A percentile compares a stretch with the other conserved stretches of the same genome.
Evolutionary conservation across 371 early-diverging fungal species (phyloP).

Genomic region (Syncephalastrum contaminatum): DNA sequence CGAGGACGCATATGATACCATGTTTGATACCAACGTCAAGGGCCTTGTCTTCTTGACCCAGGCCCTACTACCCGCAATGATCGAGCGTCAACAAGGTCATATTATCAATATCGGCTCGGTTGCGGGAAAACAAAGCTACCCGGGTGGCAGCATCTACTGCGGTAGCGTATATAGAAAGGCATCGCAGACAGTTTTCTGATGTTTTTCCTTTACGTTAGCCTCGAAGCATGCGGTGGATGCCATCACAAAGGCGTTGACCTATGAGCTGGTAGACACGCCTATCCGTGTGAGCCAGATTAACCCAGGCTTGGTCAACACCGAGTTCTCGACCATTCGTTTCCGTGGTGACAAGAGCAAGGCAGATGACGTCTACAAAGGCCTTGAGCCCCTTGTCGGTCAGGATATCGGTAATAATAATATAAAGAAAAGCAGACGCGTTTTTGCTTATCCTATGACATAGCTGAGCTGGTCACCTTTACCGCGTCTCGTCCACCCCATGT

Average conservation of each 20-base stretch:
- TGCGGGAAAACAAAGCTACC: conserved; percentile 65
- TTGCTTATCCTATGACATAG: conserved; percentile 24
- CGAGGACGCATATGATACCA: conserved; percentile 69
- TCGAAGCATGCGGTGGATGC: conserved; percentile 89
- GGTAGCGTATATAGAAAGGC: conserved; percentile 21
- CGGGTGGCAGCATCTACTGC: conserved; percentile 84
- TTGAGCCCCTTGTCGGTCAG: conserved; percentile 66
- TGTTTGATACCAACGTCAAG: conserved; percentile 93
- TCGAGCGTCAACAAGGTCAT: conserved; percentile 66
- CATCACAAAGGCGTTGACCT: conserved; percentile 70
- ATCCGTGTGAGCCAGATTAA: conserved; percentile 75
- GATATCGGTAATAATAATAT: conserved; percentile 69
- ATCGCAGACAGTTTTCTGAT: too few relatives aligned
- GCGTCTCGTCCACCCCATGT: conserved; percentile 83
- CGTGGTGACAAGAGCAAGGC: conserved; percentile 80
- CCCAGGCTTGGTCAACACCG: conserved; percentile 89
- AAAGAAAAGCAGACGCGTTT: too few relatives aligned
- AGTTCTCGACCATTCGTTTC: conserved; percentile 88
- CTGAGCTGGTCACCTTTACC: conserved; percentile 82
- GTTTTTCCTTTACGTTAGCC: conserved; percentile 35
- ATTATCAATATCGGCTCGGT: conserved; percentile 90
- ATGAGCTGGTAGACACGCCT: conserved; percentile 77
- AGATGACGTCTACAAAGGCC: conserved; percentile 77
- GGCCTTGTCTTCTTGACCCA: conserved; percentile 78
- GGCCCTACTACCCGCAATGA: conserved; percentile 83